A percentile compares a stretch with the other conserved stretches of the same genome.
These are phyloP conservation scores for Debaryomyces psychrophilus DNA, from an alignment of 1,139 yeast genomes.

Conservation along the genomic window DNA sequence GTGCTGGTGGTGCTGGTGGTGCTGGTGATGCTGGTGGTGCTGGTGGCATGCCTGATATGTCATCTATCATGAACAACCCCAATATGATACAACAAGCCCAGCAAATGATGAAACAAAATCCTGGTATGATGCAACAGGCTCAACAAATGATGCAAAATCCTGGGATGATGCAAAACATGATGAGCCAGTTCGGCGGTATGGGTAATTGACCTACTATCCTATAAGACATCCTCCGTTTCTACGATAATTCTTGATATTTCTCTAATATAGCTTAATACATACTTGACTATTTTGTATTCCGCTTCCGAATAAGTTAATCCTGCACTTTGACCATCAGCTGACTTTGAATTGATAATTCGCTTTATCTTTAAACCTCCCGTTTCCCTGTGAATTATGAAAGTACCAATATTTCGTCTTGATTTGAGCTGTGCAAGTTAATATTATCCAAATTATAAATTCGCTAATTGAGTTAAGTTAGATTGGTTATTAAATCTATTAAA, in stretches of 20 bases:
- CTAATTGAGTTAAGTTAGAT: background rate
- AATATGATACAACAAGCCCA: slow-evolving; percentile 49
- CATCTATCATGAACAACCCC: slow-evolving; percentile 55
- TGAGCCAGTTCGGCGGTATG: slow-evolving; percentile 63
- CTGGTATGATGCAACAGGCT: slow-evolving; percentile 68
- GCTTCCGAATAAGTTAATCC: background rate
- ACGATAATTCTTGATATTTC: background rate
- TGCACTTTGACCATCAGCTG: background rate
- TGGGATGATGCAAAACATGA: slow-evolving; percentile 75
- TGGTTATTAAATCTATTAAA: slow-evolving; percentile 24
- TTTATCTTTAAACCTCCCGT: background rate
- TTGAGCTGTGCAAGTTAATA: background rate
- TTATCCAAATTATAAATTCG: too few species aligned
- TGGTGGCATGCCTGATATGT: slow-evolving; percentile 64
- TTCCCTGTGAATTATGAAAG: background rate
- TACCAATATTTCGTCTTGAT: background rate
- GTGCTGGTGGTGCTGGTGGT: slow-evolving; percentile 63
- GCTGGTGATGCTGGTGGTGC: slow-evolving; percentile 51
- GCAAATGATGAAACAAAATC: slow-evolving; percentile 70
- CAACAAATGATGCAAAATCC: slow-evolving; percentile 58
- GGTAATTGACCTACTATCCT: background rate
- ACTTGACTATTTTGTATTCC: background rate
- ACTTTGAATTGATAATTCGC: background rate
- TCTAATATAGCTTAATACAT: background rate
- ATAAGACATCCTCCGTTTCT: background rate